A percentile compares a stretch with the other conserved stretches of the same genome.
These are phyloP conservation scores for Cladosporium colombiae DNA, from an alignment of 2,329 filamentous ascomycete genomes.

Conservation along the genomic window DNA sequence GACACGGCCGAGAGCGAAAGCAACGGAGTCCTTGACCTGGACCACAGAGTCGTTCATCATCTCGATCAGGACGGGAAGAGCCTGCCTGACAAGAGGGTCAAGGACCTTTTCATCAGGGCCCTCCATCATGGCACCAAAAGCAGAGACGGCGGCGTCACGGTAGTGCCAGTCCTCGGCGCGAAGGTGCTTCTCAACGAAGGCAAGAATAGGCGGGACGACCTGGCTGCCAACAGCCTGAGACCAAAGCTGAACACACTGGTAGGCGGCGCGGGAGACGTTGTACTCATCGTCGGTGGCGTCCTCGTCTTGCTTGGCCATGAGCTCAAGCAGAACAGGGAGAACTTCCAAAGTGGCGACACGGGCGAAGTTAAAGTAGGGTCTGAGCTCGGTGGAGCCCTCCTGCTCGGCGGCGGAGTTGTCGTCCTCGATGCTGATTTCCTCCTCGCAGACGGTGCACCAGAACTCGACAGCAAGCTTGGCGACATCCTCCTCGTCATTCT, in stretches of 20 bases:
- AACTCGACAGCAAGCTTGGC: conserved; percentile 98
- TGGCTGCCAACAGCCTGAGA: conserved; percentile 84
- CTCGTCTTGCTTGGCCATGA: conserved; percentile 96
- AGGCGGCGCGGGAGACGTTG: conserved; percentile 90
- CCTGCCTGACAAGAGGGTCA: conserved; percentile 93
- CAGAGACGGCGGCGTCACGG: conserved; percentile 92
- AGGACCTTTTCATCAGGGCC: conserved; percentile 90
- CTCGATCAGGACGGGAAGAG: conserved; percentile 82
- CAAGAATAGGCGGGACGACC: conserved; percentile 82
- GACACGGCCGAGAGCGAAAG: conserved; percentile 92
- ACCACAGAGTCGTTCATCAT: conserved; percentile 90
- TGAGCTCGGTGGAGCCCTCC: conserved; percentile 79
- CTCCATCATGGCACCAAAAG: conserved; percentile 98
- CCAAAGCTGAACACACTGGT: conserved; percentile 95
- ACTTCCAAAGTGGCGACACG: conserved; percentile 91
- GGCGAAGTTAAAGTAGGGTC: conserved; percentile 94
- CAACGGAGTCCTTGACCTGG: conserved; percentile 92
- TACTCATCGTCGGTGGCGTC: conserved; percentile 97
- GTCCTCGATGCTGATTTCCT: conserved; percentile 96
- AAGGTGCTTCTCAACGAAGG: conserved; percentile 89
- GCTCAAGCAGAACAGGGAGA: conserved; percentile 82
- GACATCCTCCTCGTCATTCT: conserved; percentile 95
- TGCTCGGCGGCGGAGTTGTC: conserved; percentile 76
- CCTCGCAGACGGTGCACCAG: conserved; percentile 99
- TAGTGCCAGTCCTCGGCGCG: conserved; percentile 91